Evolutionary conservation across 495 filamentous ascomycete species (phyloP), one percentile per base, ranked within the genome.

Genomic region (Hypoxylon rickii): DNA sequence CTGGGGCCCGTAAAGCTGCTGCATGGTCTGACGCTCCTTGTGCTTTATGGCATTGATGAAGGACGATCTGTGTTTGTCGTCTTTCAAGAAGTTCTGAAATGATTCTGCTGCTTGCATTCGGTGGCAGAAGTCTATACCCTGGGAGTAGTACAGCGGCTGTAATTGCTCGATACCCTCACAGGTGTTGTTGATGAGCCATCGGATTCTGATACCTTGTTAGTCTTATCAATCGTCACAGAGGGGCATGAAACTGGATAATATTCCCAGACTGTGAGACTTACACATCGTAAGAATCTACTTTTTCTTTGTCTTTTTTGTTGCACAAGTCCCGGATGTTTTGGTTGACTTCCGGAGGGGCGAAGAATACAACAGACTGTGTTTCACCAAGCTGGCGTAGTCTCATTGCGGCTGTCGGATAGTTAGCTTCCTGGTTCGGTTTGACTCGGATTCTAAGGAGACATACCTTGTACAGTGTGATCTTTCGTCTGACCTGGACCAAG

Each of bases 121-220:
- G 6, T 71, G 67, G 48, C 80, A 83, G 51, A 80, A 86, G 45
- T 84, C 79, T 12, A 60, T 69, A 1, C 82, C 85, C 55, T 86
- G 83, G 0, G 80, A 72, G 36, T 76, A 74, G 41, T 79, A 86
- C 0, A 87, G 69, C 0, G 79, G 73, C 43, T 83, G 78, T 0
- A 84, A 45, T 15, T 84, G 78, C 51, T 81, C 75, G 40, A 79
- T 84, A 7, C 60, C 73, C 34, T 66, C 70, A 57, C 84, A 87
- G 0, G 83, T 84, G 45, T 87, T 82, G 41, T 82, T 71, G 3
- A 88, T 66, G 3, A 85, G 72, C 84, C 84, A 88, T 16, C 55
- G 55, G 8, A 87, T 74, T 6, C 59, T 61, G 18, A 21, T 6
- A 3, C 36, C 15, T 1, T 13, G 26, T 63, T 24, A 60, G 62